phyloP scores from a whole-genome alignment of 495 filamentous ascomycete species.

The Aspergillus haitiensis region DNA sequence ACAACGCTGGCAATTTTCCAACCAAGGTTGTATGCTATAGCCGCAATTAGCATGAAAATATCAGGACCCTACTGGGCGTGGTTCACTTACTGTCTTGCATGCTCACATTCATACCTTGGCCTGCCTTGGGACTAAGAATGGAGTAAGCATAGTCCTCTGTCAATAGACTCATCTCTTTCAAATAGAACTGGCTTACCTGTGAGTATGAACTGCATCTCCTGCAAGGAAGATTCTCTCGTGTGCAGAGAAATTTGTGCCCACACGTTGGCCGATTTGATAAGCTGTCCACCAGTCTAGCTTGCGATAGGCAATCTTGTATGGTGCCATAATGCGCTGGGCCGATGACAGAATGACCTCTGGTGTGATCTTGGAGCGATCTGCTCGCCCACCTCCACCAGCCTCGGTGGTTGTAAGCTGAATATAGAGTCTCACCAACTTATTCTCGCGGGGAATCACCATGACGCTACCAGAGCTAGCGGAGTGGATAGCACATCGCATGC shows the following conservation, averaged over 20 bases:
- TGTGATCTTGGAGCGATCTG: slow-evolving; percentile 59
- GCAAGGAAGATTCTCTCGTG: slow-evolving; percentile 72
- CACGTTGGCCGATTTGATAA: slow-evolving; percentile 45
- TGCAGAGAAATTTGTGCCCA: slow-evolving; percentile 50
- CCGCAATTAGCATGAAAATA: no score
- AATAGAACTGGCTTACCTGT: slow-evolving; percentile 30
- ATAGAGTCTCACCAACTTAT: slow-evolving; percentile 66
- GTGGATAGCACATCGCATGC: slow-evolving; percentile 60
- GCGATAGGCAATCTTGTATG: slow-evolving; percentile 61
- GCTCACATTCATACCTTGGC: slow-evolving; percentile 82
- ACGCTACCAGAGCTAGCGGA: slow-evolving; percentile 57
- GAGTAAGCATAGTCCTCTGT: not conserved
- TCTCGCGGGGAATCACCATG: slow-evolving; percentile 68
- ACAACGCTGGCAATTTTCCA: slow-evolving; percentile 71
- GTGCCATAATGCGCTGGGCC: slow-evolving; percentile 59
- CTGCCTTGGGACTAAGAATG: slow-evolving; percentile 65
- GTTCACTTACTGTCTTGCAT: slow-evolving; percentile 59
- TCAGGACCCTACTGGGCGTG: no score
- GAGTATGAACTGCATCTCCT: slow-evolving; percentile 82
- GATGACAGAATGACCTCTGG: slow-evolving; percentile 57
- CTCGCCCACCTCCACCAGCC: slow-evolving; percentile 20
- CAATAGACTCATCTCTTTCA: not conserved
- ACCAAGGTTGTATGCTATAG: slow-evolving; percentile 63
- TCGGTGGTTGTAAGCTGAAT: slow-evolving; percentile 56
- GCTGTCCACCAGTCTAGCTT: slow-evolving; percentile 62